These are phyloP conservation scores for Neofusicoccum laricinum DNA, from an alignment of 2,329 filamentous ascomycete genomes.

Conservation along the genomic window DNA sequence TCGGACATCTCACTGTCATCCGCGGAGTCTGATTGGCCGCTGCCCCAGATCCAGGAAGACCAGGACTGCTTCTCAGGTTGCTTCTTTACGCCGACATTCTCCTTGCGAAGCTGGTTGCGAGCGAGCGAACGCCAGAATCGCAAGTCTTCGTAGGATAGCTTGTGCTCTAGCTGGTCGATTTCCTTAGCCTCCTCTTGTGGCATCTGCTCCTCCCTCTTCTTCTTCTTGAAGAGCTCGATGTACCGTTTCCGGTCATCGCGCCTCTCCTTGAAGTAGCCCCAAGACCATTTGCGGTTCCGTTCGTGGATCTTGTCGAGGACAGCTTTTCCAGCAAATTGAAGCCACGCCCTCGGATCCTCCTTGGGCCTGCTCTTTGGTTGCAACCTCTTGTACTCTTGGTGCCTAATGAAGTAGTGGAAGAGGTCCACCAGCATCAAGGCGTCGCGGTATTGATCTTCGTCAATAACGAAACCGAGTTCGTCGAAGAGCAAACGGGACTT, in stretches of 20 bases:
- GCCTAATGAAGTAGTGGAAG: slow-evolving; percentile 96
- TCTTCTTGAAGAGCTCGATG: slow-evolving; percentile 95
- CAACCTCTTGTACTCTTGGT: slow-evolving; percentile 93
- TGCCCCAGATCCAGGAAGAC: slow-evolving; percentile 87
- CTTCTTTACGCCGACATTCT: slow-evolving; percentile 86
- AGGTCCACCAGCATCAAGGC: slow-evolving; percentile 96
- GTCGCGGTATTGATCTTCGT: slow-evolving; percentile 96
- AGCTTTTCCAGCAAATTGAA: slow-evolving; percentile 85
- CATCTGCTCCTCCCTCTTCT: slow-evolving; percentile 66
- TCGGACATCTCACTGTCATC: slow-evolving; percentile 89
- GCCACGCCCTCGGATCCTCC: slow-evolving; percentile 89
- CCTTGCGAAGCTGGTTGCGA: slow-evolving; percentile 90
- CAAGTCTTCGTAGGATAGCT: slow-evolving; percentile 89
- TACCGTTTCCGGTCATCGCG: slow-evolving; percentile 86
- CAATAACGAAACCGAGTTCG: slow-evolving; percentile 95
- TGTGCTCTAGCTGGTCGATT: slow-evolving; percentile 75
- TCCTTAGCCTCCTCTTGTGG: slow-evolving; percentile 68
- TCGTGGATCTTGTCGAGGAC: slow-evolving; percentile 94
- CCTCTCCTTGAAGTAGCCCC: slow-evolving; percentile 91
- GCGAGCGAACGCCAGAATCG: slow-evolving; percentile 96
- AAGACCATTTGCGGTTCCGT: slow-evolving; percentile 87
- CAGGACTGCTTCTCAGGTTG: slow-evolving; percentile 76
- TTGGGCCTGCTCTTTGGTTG: slow-evolving; percentile 84
- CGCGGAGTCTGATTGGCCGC: slow-evolving; percentile 60
- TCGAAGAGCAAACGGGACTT: slow-evolving; percentile 92